Evolutionary conservation across 164 flowering plant genomes (phyloP), one percentile per base, ranked within the genome.

Genomic region (Protea cynaroides): DNA sequence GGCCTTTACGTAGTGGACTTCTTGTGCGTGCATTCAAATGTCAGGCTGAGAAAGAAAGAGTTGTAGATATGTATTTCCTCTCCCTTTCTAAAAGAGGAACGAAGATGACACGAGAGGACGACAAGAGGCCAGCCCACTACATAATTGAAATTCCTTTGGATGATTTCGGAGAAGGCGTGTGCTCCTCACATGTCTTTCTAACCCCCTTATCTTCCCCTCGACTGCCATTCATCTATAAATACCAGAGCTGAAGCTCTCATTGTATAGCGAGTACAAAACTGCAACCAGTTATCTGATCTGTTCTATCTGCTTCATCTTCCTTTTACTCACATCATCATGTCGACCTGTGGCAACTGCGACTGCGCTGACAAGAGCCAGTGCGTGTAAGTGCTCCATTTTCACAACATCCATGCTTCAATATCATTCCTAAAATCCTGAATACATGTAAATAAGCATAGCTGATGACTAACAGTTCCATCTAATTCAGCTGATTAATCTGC

Each of bases 331-430:
- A n/a, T n/a, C 81, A 88, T n/a, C n/a, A n/a, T n/a, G n/a, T n/a
- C n/a, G n/a, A n/a, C n/a, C n/a, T n/a, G n/a, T n/a, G n/a, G n/a
- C n/a, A n/a, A n/a, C n/a, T n/a, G n/a, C n/a, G n/a, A n/a, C n/a
- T n/a, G n/a, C n/a, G n/a, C n/a, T n/a, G n/a, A n/a, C n/a, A n/a
- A n/a, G n/a, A n/a, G n/a, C n/a, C n/a, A n/a, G n/a, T n/a, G n/a
- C n/a, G n/a, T 88, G 94, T 85, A 81, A 79, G 79, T 79, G 69
- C 89, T 81, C n/a, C n/a, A n/a, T n/a, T n/a, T n/a, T n/a, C n/a
- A n/a, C n/a, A n/a, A n/a, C n/a, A n/a, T n/a, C n/a, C n/a, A n/a
- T n/a, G n/a, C n/a, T n/a, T n/a, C n/a, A n/a, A n/a, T n/a, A n/a
- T n/a, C n/a, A n/a, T n/a, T n/a, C n/a, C n/a, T n/a, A n/a, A n/a